Evolutionary conservation across 306 rosid species (phyloP), one percentile per base, ranked within the genome.

Genomic region (Pyrus bretschneideri): DNA sequence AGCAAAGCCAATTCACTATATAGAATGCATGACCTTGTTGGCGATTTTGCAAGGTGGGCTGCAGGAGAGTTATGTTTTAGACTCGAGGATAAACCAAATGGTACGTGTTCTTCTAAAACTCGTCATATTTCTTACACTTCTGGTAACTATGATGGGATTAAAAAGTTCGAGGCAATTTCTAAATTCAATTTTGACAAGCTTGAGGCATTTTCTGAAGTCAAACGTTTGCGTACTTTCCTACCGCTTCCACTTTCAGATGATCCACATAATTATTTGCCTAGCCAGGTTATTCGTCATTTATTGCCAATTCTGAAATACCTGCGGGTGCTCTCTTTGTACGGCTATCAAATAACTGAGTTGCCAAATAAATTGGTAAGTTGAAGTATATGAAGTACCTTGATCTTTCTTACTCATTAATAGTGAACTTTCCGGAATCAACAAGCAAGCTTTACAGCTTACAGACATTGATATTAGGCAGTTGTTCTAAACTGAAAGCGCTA

Each of bases 21-120:
- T 46, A 22, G 69, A 27, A 83, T 86, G 84, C 89, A 86, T 76
- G 87, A 81, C 14, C 85, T 86, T 38, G n/a, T 86, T 7, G 61
- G 80, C 58, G 89, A 86, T 40, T 63, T 86, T 27, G 89, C 85
- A 6, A 44, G 40, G 33, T 69, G 11, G 71, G 75, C 77, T 25
- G 46, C 33, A 6, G 55, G 70, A 9, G 30, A 57, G 19, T 64
- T 69, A 19, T 80, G 78, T 2, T 52, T 71, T 2, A 18, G 52
- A 3, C 1, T 73, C 3, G 74, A 38, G 19, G 61, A 2, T 14
- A 15, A 59, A 0, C 9, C 3, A 30, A 18, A 11, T 35, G 13
- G 31, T 1, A 18, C 2, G 38, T 15, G 69, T 15, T 58, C 25
- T 67, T 2, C 33, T 10, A 71, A 12, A 30, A 62, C 63, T 23